A percentile compares a stretch with the other conserved stretches of the same genome.
Conservation (phyloP, 768 basidiomycete genomes). For the Suillus subalutaceus region DNA sequence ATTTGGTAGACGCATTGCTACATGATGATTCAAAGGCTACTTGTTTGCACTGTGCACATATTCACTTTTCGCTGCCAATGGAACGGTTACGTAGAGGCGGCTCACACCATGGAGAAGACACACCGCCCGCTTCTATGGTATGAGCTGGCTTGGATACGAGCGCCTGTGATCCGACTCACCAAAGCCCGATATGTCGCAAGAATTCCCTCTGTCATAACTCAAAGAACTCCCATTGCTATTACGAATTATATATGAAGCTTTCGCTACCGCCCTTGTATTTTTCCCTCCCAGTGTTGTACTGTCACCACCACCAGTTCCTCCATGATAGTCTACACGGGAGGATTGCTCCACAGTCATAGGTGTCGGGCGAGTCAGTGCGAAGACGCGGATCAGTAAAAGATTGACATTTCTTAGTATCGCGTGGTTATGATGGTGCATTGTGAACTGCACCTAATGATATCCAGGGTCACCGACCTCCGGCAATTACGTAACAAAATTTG, state of each 20-base stretch:
- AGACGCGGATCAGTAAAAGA: not conserved
- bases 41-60: not conserved
- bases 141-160: not conserved
- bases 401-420: not conserved
- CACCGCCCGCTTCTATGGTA: not conserved
- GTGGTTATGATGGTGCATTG: not conserved
- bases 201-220: not conserved
- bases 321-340: not conserved
- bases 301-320: not conserved
- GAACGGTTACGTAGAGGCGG: not conserved
- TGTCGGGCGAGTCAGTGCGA: not conserved
- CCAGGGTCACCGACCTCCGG: too few species aligned
- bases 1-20: not conserved
- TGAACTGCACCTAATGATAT: not conserved
- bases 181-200: not conserved
- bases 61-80: not conserved
- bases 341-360: not conserved
- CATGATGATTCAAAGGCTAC: not conserved
- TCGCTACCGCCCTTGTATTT: not conserved
- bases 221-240: not conserved
- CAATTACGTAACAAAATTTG: not conserved
- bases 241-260: not conserved
- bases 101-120: not conserved
- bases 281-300: not conserved
- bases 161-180: not conserved